A percentile compares a stretch with the other conserved stretches of the same genome.
Evolutionary conservation across 2,329 filamentous ascomycete species (phyloP).

Genomic region (Penicillium oxalicum): DNA sequence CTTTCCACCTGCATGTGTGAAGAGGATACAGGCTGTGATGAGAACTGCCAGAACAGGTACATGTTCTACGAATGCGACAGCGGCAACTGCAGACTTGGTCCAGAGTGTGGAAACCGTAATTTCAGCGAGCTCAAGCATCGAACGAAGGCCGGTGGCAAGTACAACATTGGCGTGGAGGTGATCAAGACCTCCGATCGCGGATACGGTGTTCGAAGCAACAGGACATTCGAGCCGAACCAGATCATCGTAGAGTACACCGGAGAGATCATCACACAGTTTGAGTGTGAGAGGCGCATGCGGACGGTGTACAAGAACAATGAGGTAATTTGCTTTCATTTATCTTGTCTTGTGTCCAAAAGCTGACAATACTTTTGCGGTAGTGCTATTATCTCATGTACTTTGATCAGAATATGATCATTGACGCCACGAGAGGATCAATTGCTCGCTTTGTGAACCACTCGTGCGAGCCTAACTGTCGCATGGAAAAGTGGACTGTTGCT

Average conservation of each 20-base stretch:
- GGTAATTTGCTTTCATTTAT: conserved; percentile 46
- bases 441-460: conserved; percentile 98
- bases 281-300: conserved; percentile 90
- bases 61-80: conserved; percentile 97
- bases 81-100: conserved; percentile 75
- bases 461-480: conserved; percentile 90
- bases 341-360: conserved; percentile 1
- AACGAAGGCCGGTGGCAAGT: conserved; percentile 72
- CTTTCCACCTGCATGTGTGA: conserved; percentile 74
- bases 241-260: conserved; percentile 99
- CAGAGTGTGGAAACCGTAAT: conserved; percentile 78
- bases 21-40: conserved; percentile 72
- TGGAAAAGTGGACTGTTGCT: conserved; percentile 96
- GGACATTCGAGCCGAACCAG: conserved; percentile 79
- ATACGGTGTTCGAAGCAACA: conserved; percentile 84
- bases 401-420: conserved; percentile 97
- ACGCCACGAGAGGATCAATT: conserved; percentile 91
- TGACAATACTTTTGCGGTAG: conserved; percentile 41
- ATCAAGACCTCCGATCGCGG: conserved; percentile 84
- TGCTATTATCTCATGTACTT: conserved; percentile 99
- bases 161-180: conserved; percentile 89
- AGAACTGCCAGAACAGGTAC: conserved; percentile 87
- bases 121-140: conserved; percentile 75
- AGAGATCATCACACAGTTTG: conserved; percentile 91
- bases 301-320: conserved; percentile 90